These are phyloP conservation scores for Calonectria hawksworthii DNA, from an alignment of 2,329 filamentous ascomycete genomes.

Conservation along the genomic window DNA sequence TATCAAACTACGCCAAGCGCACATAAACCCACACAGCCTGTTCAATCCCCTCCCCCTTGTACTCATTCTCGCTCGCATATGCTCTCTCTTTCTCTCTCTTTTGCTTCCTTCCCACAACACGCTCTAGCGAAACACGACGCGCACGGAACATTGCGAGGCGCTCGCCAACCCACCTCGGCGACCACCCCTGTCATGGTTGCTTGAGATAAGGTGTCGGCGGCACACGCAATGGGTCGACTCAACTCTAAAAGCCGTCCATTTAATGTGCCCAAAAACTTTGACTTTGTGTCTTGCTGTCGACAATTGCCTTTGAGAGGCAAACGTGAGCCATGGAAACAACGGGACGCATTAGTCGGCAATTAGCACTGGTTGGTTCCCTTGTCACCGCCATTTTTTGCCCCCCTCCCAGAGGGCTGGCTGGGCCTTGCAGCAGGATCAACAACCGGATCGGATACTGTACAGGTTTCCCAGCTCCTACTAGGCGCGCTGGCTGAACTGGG, in stretches of 20 bases:
- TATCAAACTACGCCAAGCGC: neutral
- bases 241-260: constrained; percentile 38
- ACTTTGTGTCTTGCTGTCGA: constrained; percentile 17
- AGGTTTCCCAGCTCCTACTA: constrained; percentile 22
- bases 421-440: constrained; percentile 9
- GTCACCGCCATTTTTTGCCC: constrained; percentile 11
- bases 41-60: neutral
- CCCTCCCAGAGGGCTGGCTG: constrained; percentile 1
- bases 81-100: neutral
- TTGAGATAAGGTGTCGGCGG: constrained; percentile 43
- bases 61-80: neutral
- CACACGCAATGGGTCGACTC: constrained; percentile 39
- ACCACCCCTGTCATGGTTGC: constrained; percentile 28
- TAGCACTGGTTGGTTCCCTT: neutral
- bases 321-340: constrained; percentile 5
- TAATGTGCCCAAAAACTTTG: constrained; percentile 25
- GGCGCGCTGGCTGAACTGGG: constrained; percentile 28
- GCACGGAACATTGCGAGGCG: constrained; percentile 24
- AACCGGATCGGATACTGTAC: constrained; percentile 15
- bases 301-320: constrained; percentile 24
- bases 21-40: neutral
- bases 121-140: constrained; percentile 12
- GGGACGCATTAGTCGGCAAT: constrained; percentile 8
- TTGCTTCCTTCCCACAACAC: neutral
- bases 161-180: constrained; percentile 14